These are phyloP conservation scores for Arthromyces matolae DNA, from an alignment of 768 basidiomycete species.

Conservation along the genomic window DNA sequence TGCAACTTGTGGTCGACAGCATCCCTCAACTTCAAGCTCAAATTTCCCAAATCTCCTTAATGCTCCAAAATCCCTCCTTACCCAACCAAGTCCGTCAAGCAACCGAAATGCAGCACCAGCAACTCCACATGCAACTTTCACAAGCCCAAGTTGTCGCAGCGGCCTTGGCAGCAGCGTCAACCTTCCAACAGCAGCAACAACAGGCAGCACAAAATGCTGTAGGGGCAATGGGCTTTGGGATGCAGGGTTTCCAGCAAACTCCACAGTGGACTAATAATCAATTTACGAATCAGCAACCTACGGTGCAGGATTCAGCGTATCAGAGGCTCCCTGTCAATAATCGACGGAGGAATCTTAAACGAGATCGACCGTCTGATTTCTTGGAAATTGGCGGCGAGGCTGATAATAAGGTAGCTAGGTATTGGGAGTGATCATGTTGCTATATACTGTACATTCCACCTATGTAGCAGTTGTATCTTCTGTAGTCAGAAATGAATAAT, in stretches of 20 bases:
- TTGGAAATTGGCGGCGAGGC: constrained; percentile 65
- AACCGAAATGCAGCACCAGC: constrained; percentile 80
- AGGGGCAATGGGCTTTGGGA: constrained; percentile 36
- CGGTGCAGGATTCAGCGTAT: constrained; percentile 79
- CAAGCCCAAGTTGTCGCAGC: constrained; percentile 74
- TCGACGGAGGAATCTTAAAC: constrained; percentile 70
- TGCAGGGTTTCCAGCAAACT: constrained; percentile 35
- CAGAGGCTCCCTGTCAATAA: constrained; percentile 82
- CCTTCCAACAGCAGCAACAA: constrained; percentile 53
- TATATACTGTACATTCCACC: too few relatives aligned
- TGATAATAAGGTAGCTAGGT: constrained; percentile 64
- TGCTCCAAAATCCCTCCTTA: constrained; percentile 76
- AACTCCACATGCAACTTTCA: constrained; percentile 73
- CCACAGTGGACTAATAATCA: constrained; percentile 44
- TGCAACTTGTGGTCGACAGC: constrained; percentile 67
- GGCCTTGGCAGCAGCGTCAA: constrained; percentile 55
- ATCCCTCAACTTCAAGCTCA: constrained; percentile 85
- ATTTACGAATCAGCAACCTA: constrained; percentile 61
- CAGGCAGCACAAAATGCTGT: constrained; percentile 35
- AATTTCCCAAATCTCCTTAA: constrained; percentile 71
- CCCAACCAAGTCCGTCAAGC: constrained; percentile 71
- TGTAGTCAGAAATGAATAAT: too few relatives aligned
- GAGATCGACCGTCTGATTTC: constrained; percentile 83
- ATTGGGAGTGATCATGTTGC: constrained; percentile 60
- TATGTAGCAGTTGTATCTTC: too few relatives aligned